Evolutionary conservation across 805 yeast genomes (phyloP).

Genomic region (Cyberlindnera maritima): DNA sequence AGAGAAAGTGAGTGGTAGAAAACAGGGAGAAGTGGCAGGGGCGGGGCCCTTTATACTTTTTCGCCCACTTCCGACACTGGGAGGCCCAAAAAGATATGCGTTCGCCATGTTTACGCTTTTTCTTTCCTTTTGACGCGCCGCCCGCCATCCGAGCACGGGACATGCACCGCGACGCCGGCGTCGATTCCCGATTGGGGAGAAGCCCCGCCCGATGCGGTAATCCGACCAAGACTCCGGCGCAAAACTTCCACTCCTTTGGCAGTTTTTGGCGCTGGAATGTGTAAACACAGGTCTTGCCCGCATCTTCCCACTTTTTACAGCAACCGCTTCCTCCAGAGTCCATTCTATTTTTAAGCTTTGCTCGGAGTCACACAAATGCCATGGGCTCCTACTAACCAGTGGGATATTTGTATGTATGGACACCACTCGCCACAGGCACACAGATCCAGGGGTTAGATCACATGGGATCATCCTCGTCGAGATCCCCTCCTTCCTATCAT

Average conservation of each 20-base stretch:
- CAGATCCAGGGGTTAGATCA: no score
- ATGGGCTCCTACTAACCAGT: no score
- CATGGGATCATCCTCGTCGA: no score
- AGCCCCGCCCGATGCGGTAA: constrained; percentile 8
- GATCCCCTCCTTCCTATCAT: no score
- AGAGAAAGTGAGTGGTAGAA: constrained; percentile 1
- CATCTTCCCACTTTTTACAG: neutral
- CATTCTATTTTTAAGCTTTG: neutral
- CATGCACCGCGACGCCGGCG: neutral
- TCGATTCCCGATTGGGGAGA: neutral
- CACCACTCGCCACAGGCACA: no score
- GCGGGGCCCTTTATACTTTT: constrained; percentile 18
- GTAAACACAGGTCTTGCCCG: neutral
- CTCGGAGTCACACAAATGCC: no score
- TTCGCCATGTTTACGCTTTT: constrained; percentile 6
- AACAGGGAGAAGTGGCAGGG: constrained; percentile 4
- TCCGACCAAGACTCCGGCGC: constrained; percentile 1
- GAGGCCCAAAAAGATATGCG: neutral
- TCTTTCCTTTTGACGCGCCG: neutral
- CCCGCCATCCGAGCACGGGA: neutral
- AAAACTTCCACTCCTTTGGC: neutral
- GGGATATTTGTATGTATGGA: no score
- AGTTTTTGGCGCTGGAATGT: neutral
- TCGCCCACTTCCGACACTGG: neutral
- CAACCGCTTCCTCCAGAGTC: neutral